A percentile compares a stretch with the other conserved stretches of the same genome.
Conservation (phyloP, 1,284 basidiomycete genomes). For the Ustilago crameri region DNA sequence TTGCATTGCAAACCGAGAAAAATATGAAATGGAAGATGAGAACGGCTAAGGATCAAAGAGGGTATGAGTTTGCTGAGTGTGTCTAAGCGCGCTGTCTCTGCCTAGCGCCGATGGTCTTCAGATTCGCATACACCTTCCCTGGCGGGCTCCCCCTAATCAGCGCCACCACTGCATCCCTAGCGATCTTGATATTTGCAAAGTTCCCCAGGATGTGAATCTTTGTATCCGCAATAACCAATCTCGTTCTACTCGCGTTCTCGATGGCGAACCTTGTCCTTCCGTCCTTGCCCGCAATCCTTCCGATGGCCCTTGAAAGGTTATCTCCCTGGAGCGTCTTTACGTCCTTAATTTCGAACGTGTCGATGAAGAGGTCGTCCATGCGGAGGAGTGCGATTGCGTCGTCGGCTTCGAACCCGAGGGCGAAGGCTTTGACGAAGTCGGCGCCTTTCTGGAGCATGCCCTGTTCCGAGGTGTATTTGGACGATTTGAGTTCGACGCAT, state of each 20-base stretch:
- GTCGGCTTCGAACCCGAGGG: slow-evolving; percentile 85
- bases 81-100: slow-evolving; percentile 84
- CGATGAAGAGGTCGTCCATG: slow-evolving; percentile 95
- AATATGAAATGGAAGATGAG: too few relatives aligned
- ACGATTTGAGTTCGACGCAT: slow-evolving; percentile 94
- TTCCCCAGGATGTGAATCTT: slow-evolving; percentile 95
- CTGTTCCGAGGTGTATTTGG: slow-evolving; percentile 78
- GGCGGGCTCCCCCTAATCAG: slow-evolving; percentile 94
- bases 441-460: slow-evolving; percentile 88
- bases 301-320: slow-evolving; percentile 93
- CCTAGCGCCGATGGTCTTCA: slow-evolving; percentile 82
- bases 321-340: slow-evolving; percentile 98
- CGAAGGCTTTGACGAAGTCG: slow-evolving; percentile 95
- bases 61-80: too few relatives aligned
- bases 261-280: slow-evolving; percentile 99
- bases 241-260: slow-evolving; percentile 93
- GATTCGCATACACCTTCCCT: slow-evolving; percentile 85
- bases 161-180: slow-evolving; percentile 92
- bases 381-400: slow-evolving; percentile 94
- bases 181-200: slow-evolving; percentile 96
- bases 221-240: slow-evolving; percentile 96
- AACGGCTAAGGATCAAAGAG: too few relatives aligned
- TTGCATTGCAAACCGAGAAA: slow-evolving; percentile 7
- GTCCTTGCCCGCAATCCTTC: slow-evolving; percentile 96
- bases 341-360: slow-evolving; percentile 97